phyloP scores from a whole-genome alignment of 1,284 basidiomycete genomes.

The Tylopilus orsonianus region DNA sequence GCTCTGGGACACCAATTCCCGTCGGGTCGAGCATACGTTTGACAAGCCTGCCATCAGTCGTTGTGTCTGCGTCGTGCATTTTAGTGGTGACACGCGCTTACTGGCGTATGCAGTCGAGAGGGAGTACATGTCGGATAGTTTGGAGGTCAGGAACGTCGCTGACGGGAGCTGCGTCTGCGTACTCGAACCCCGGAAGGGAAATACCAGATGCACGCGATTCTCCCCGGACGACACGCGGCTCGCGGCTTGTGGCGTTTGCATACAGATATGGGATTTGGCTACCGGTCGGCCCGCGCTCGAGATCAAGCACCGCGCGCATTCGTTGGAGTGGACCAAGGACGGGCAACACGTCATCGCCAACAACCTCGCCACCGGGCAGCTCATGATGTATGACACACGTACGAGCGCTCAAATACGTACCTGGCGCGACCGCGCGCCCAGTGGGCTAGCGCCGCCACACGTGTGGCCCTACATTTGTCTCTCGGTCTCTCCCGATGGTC shows the following conservation, averaged over 20 bases:
- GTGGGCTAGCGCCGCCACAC: constrained; percentile 5
- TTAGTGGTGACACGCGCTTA: constrained; percentile 20
- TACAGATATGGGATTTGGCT: constrained; percentile 25
- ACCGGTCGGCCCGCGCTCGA: constrained; percentile 21
- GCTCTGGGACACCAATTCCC: constrained; percentile 22
- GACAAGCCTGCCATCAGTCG: constrained; percentile 26
- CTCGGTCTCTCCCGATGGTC: constrained; percentile 24
- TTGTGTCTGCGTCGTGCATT: constrained; percentile 26
- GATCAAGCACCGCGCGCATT: constrained; percentile 30
- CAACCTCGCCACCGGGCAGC: constrained; percentile 26
- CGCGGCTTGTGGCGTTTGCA: constrained; percentile 25
- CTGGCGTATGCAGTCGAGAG: constrained; percentile 27
- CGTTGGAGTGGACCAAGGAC: constrained; percentile 27
- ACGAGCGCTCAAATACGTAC: constrained; percentile 22
- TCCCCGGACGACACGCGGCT: constrained; percentile 26
- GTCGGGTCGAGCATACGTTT: constrained; percentile 27
- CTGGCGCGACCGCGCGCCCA: constrained; percentile 19
- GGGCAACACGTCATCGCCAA: constrained; percentile 21
- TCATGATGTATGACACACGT: constrained; percentile 27
- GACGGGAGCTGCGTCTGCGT: constrained; percentile 18
- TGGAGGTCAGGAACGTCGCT: constrained; percentile 19
- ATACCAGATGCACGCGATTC: constrained; percentile 30
- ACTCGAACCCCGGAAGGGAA: constrained; percentile 27
- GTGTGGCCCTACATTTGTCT: constrained; percentile 27
- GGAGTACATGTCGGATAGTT: constrained; percentile 29